Conservation (phyloP, 306 rosid genomes). For the Pachyrhizus erosus region DNA sequence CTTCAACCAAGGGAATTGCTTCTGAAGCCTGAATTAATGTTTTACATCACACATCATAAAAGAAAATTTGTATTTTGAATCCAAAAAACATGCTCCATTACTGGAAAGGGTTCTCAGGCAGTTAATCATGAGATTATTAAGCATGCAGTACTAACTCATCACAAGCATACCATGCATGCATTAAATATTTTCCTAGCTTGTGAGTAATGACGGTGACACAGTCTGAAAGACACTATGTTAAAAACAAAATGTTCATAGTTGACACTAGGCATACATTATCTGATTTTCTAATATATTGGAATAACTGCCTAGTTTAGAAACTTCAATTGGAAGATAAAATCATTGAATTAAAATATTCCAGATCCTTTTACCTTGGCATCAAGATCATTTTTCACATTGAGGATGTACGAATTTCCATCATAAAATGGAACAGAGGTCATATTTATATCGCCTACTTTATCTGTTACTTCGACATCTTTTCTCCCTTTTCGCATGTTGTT, state of each 20-base stretch:
- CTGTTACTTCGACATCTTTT: constrained; percentile 63
- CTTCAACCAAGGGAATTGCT: constrained; percentile 66
- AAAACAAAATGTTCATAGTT: constrained; percentile 10
- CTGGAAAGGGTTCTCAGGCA: constrained; percentile 14
- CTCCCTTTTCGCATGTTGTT: constrained; percentile 72
- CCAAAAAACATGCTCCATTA: constrained; percentile 30
- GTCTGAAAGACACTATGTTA: not conserved
- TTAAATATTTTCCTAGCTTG: constrained; percentile 2
- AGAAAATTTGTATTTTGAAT: constrained; percentile 29
- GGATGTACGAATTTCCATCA: constrained; percentile 68
- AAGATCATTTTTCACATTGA: constrained; percentile 67
- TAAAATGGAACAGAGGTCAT: constrained; percentile 61
- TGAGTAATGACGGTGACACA: constrained; percentile 11
- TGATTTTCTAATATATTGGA: constrained; percentile 26
- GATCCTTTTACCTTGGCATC: constrained; percentile 73
- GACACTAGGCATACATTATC: constrained; percentile 23
- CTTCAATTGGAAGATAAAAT: constrained; percentile 24
- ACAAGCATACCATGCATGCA: constrained; percentile 13
- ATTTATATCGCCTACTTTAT: constrained; percentile 56
- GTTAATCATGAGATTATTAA: constrained; percentile 14
- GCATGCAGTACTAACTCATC: constrained; percentile 26
- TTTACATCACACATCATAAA: constrained; percentile 38
- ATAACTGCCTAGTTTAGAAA: constrained; percentile 6
- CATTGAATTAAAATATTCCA: constrained; percentile 27
- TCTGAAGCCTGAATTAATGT: constrained; percentile 61